Percentiles rank a stretch among this genome's conserved stretches.
Conservation (phyloP, 1,284 basidiomycete genomes). For the Ustilago curta region DNA sequence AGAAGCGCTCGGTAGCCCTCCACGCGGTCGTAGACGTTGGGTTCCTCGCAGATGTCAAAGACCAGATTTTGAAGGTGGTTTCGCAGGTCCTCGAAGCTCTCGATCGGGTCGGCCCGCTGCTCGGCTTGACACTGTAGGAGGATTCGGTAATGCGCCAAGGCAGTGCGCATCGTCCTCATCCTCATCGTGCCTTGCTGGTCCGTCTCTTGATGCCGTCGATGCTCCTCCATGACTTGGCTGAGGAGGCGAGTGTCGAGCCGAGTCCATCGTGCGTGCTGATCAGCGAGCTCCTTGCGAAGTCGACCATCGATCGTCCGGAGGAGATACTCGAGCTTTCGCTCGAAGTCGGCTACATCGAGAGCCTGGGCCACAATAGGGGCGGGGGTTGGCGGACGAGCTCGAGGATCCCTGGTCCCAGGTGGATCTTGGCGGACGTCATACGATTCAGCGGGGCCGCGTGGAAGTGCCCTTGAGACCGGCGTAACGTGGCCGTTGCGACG, state of each 20-base stretch:
- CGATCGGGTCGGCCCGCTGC: background rate
- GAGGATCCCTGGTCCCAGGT: background rate
- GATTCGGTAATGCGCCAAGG: conserved; percentile 3
- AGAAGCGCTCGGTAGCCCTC: conserved; percentile 14
- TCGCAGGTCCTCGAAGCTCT: background rate
- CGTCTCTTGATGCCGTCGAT: background rate
- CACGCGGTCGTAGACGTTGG: background rate
- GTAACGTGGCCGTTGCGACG: background rate
- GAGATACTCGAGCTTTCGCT: conserved; percentile 17
- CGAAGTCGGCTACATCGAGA: background rate
- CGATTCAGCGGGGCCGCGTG: background rate
- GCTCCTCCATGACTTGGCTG: conserved; percentile 9
- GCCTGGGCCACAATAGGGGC: background rate
- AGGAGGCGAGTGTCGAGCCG: conserved; percentile 1
- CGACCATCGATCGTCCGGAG: conserved; percentile 12
- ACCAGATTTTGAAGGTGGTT: conserved; percentile 10
- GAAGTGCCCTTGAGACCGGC: background rate
- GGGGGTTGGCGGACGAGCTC: background rate
- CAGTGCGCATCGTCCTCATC: conserved; percentile 15
- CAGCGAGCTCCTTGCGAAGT: background rate
- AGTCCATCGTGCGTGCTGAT: background rate
- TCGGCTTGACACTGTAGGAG: background rate
- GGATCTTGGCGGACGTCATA: background rate
- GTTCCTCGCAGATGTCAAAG: conserved; percentile 27
- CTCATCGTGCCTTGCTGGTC: background rate